Evolutionary conservation across 768 basidiomycete genomes (phyloP), one percentile per base, ranked within the genome.

Genomic region (Rhodotorula kratochvilovae): DNA sequence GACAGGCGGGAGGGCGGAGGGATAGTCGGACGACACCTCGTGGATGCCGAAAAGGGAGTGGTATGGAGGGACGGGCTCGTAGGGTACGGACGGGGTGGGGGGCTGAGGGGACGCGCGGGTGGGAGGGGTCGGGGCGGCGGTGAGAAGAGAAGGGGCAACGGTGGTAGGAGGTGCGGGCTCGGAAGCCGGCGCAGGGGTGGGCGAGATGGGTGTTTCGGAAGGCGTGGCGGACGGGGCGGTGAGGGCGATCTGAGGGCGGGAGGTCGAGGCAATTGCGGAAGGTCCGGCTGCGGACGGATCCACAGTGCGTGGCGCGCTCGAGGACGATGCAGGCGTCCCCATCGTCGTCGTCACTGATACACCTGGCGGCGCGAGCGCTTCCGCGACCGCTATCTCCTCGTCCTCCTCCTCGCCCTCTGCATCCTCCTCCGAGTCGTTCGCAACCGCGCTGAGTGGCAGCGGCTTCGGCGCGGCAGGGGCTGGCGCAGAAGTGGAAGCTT

Each of bases 121-220:
- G 85, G 36, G 73, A 63, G 50, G 67, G 58, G 63, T 83, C 82
- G 19, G n/a, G 4, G 73, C 27, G 27, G 77, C 79, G 23, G 77
- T 70, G 48, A 69, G 77, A 8, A 78, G 68, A 55, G 74, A 78
- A 19, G 81, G 77, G 57, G 78, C 79, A 27, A 77, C 63, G 42
- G 78, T 72, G 12, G 80, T 66, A 27, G 80, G 42, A 27, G 53
- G 31, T 42, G 60, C 23, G 33, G 15, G 23, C 21, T 25, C 48
- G 31, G 50, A 8, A 21, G 35, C 10, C 1, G 15, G 13, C 36
- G 43, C 29, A 21, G 59, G 31, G 5, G 46, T 4, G 11, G 68
- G 63, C 1, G 63, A 45, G 39, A 25, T 43, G 16, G 43, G 36
- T 29, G 61, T 19, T 1, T 61, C 51, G 43, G 58, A 54, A 7